Evolutionary conservation across 192 early-diverging fungal genomes (phyloP).

Genomic region (Jimgerdemannia lactiflua): DNA sequence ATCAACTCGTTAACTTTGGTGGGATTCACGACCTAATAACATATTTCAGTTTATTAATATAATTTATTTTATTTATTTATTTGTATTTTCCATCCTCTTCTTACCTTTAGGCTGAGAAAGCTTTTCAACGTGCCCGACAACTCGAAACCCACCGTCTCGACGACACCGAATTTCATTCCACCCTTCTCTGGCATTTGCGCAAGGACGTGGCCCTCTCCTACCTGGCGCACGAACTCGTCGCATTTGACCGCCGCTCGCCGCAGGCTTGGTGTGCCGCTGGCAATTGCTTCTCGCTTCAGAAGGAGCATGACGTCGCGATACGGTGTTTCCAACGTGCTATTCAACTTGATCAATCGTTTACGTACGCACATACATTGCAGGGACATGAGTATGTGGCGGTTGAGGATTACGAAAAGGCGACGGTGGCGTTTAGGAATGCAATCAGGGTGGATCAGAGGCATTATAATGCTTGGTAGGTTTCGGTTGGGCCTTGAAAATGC

Average conservation of each 20-base stretch:
- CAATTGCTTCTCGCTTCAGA: conserved; percentile 70
- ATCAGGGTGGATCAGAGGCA: conserved; percentile 70
- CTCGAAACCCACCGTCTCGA: conserved; percentile 69
- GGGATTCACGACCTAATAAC: too few species aligned
- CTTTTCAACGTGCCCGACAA: conserved; percentile 49
- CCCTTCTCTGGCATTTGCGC: conserved; percentile 82
- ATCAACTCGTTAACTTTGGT: too few species aligned
- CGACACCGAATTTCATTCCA: conserved; percentile 86
- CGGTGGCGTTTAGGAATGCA: conserved; percentile 68
- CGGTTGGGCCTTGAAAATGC: too few species aligned
- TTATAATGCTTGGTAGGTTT: conserved; percentile 78
- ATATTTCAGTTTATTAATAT: too few species aligned
- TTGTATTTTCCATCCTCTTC: too few species aligned
- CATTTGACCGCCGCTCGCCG: conserved; percentile 59
- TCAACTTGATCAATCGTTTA: conserved; percentile 59
- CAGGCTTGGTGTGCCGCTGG: conserved; percentile 82
- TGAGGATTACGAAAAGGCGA: conserved; percentile 75
- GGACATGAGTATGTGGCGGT: conserved; percentile 79
- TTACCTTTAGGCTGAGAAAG: conserved; percentile 53
- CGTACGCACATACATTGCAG: conserved; percentile 81
- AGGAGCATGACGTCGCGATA: conserved; percentile 73
- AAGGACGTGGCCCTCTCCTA: conserved; percentile 67
- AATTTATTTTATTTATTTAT: too few species aligned
- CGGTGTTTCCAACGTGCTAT: conserved; percentile 76
- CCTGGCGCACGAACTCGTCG: conserved; percentile 74